Conservation (phyloP, 179 eudicot genomes). For the Silene noctiflora region DNA sequence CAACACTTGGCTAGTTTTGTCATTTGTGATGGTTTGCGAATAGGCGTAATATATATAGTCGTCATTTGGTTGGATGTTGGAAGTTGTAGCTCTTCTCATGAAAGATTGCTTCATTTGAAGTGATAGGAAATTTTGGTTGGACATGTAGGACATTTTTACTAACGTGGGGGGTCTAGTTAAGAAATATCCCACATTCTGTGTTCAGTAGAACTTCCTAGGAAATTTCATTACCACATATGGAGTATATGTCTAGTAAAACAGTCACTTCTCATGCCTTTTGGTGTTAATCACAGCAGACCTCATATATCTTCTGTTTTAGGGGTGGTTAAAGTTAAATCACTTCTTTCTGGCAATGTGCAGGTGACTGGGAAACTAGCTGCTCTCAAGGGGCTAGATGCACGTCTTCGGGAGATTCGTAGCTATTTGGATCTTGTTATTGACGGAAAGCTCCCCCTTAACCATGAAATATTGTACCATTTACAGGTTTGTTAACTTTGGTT, state of each 20-base stretch:
- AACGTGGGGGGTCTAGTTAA: not conserved
- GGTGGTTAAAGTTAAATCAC: not conserved
- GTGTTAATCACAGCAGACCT: not conserved
- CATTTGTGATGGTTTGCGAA: not conserved
- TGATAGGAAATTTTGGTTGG: not conserved
- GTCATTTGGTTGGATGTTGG: not conserved
- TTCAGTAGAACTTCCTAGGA: not conserved
- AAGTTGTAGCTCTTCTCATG: not conserved
- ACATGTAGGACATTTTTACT: not conserved
- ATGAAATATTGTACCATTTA: constrained; percentile 87
- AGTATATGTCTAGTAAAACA: no score
- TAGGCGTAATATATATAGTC: not conserved
- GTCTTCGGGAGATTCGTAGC: constrained; percentile 72
- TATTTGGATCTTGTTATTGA: constrained; percentile 83
- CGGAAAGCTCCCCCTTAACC: constrained; percentile 78
- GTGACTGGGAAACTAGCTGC: constrained; percentile 93
- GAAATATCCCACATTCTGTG: not conserved
- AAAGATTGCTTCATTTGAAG: not conserved
- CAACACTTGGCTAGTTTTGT: constrained; percentile 2
- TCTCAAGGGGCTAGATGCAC: constrained; percentile 86
- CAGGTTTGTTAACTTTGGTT: constrained; percentile 47
- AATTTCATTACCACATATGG: not conserved
- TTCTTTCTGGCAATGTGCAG: constrained; percentile 30
- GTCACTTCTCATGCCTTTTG: not conserved
- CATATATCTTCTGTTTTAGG: not conserved